Evolutionary conservation across 768 basidiomycete species (phyloP).

Genomic region (Leccinum subgranulosum): DNA sequence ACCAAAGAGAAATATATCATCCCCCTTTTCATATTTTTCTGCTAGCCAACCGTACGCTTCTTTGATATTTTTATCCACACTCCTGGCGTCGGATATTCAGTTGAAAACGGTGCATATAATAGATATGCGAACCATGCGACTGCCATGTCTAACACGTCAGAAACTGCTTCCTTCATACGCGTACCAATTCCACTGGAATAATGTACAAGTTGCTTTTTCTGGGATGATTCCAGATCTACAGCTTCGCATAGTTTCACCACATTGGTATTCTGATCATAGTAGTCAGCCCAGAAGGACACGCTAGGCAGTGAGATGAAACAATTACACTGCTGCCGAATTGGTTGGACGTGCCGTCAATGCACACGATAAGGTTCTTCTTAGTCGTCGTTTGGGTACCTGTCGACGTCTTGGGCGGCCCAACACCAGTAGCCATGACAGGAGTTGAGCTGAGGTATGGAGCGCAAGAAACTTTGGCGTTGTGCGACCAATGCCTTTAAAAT

Average conservation of each 20-base stretch:
- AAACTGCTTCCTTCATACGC: constrained; percentile 6
- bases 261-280: neutral
- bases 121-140: neutral
- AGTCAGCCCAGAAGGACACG: neutral
- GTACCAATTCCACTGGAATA: constrained; percentile 37
- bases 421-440: neutral
- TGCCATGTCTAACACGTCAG: constrained; percentile 13
- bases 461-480: too few relatives aligned
- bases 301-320: neutral
- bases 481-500: too few relatives aligned
- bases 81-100: neutral
- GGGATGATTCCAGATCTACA: constrained; percentile 10
- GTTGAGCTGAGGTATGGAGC: too few relatives aligned
- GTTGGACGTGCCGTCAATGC: neutral
- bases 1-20: neutral
- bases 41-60: neutral
- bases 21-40: neutral
- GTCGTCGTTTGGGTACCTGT: neutral
- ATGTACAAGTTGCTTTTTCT: constrained; percentile 23
- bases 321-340: neutral
- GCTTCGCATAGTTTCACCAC: neutral
- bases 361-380: constrained; percentile 11
- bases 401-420: neutral
- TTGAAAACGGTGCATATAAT: neutral
- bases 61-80: neutral